Base-by-base conservation (phyloP, 1,284 basidiomycete genomes). In the Irpex sp. region DNA sequence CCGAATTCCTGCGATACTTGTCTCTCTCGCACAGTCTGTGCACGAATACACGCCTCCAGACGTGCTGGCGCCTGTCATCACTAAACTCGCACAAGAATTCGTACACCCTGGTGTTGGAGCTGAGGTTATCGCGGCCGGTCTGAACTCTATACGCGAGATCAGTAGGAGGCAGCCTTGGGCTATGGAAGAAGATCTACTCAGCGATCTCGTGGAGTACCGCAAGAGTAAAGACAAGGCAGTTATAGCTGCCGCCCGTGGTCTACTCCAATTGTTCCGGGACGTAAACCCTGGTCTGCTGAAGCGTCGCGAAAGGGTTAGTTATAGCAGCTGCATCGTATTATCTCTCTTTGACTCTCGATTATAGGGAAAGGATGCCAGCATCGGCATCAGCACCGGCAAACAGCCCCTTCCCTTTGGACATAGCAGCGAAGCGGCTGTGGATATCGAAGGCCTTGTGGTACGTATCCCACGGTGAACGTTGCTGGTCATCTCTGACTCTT, bases 41-140 rank as follows among this genome's bases (percentile, higher is more conserved):
- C 97, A 99, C 76, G 93, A 96, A 57, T 85, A 97, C 61, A 98
- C 96, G 0, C 97, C 96, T 1, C 97, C 97, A 0, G 96, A 98
- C 72, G 93, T 88, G 3, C 81, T 99, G 11, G 89, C 88, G 1
- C 97, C 97, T 2, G 90, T 97, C 51, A 81, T 99, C 58, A 86
- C 87, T 63, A 99, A 99, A 78, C 79, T 99, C 60, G 94, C 96
- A 0, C 89, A 93, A 70, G 95, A 98, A 72, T 99, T 99, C 70
- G 93, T 99, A 2, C 97, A 99, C 76, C 97, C 97, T 0, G 97
- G 97, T 65, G 97, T 99, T 3, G 94, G 94, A 2, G 85, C 89
- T 66, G 96, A 99, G 76, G 95, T 99, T 69, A 93, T 98, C 62
- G 90, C 96, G 0, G 97, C 97, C 0, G 97, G 97, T 43, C 81